These are phyloP conservation scores for Xylaria sp. DNA, from an alignment of 2,329 filamentous ascomycete species.

Conservation along the genomic window DNA sequence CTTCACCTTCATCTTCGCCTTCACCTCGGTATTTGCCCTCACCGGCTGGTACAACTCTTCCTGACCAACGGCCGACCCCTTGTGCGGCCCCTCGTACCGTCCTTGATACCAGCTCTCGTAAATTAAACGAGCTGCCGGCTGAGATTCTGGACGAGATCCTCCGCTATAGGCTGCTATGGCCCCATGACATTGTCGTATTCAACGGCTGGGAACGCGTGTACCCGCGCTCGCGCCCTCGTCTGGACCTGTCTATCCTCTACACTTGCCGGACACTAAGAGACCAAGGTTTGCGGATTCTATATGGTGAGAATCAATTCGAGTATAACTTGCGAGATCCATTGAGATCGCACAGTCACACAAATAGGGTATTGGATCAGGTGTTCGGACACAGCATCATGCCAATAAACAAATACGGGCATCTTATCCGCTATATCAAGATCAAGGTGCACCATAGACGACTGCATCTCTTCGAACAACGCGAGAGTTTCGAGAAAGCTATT, in stretches of 20 bases:
- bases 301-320: slow-evolving; percentile 60
- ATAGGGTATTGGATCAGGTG: slow-evolving; percentile 43
- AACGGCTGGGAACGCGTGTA: slow-evolving; percentile 50
- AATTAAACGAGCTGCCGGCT: slow-evolving; percentile 39
- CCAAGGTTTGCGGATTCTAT: slow-evolving; percentile 58
- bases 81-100: not conserved
- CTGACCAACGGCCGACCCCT: too few relatives aligned
- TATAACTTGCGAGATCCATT: slow-evolving; percentile 58
- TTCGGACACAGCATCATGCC: slow-evolving; percentile 47
- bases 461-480: slow-evolving; percentile 37
- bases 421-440: slow-evolving; percentile 57
- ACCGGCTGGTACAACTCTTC: not conserved
- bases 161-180: slow-evolving; percentile 47
- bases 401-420: slow-evolving; percentile 52
- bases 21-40: too few relatives aligned
- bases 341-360: slow-evolving; percentile 27
- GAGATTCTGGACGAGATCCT: slow-evolving; percentile 53
- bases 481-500: slow-evolving; percentile 52
- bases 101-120: slow-evolving; percentile 22
- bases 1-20: not conserved
- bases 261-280: slow-evolving; percentile 50
- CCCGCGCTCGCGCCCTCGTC: slow-evolving; percentile 43
- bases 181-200: slow-evolving; percentile 49
- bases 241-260: slow-evolving; percentile 54
- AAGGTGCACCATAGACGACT: slow-evolving; percentile 57